phyloP scores from a whole-genome alignment of 805 yeast genomes.

The Monosporozyma yasuniensis region DNA sequence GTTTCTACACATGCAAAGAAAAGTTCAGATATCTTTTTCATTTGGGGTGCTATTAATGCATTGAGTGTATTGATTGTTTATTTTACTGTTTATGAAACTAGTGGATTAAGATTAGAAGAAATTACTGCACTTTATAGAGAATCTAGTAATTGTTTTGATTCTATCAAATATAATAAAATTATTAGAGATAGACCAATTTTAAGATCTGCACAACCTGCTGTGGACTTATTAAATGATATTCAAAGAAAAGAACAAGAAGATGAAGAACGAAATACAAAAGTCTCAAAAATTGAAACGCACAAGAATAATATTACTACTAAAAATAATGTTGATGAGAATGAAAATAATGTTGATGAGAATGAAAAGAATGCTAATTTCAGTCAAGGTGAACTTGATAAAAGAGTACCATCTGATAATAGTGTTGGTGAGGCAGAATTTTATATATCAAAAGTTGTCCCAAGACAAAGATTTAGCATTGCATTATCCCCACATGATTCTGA shows the following conservation, averaged over 20 bases:
- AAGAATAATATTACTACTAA: no score
- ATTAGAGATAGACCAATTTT: constrained; percentile 13
- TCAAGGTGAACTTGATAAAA: neutral
- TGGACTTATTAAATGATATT: constrained; percentile 7
- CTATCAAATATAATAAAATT: constrained; percentile 34
- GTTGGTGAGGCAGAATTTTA: neutral
- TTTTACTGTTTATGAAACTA: constrained; percentile 68
- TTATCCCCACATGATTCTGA: neutral
- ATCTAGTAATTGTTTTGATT: constrained; percentile 48
- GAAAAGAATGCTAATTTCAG: neutral
- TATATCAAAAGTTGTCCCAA: neutral
- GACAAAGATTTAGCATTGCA: neutral
- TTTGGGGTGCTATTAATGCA: constrained; percentile 69
- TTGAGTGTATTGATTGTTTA: constrained; percentile 53
- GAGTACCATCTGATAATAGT: neutral
- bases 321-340: neutral
- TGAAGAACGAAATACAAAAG: neutral
- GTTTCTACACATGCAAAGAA: constrained; percentile 52
- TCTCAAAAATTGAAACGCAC: neutral
- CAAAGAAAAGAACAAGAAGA: constrained; percentile 2
- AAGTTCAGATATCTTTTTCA: constrained; percentile 64
- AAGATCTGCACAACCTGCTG: constrained; percentile 2
- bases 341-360: neutral
- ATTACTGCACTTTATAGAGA: constrained; percentile 64
- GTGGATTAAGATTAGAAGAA: constrained; percentile 72